These are phyloP conservation scores for Pythium grandisporangium DNA, from an alignment of 352 stramenopile genomes.

Conservation along the genomic window DNA sequence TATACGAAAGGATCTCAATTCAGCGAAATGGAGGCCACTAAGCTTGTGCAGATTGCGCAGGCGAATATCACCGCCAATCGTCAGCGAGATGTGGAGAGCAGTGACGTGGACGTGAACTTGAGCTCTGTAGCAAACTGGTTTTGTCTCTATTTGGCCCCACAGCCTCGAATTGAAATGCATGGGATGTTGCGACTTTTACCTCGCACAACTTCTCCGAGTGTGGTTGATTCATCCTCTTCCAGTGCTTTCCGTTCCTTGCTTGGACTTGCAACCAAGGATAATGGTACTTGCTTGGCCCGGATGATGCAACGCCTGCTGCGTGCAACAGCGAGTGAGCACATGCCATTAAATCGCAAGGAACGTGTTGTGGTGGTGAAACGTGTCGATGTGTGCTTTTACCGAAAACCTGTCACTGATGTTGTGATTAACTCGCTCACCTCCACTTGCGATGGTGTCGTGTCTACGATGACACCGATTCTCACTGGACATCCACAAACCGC, in stretches of 20 bases:
- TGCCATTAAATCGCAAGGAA: constrained; percentile 32
- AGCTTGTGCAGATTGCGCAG: constrained; percentile 21
- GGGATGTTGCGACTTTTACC: constrained; percentile 21
- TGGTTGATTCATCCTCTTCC: too few relatives aligned
- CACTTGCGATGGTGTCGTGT: constrained; percentile 5
- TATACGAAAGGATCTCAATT: constrained; percentile 25
- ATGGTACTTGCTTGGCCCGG: not conserved
- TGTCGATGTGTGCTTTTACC: constrained; percentile 17
- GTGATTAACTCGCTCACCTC: constrained; percentile 9
- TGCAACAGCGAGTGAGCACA: constrained; percentile 15
- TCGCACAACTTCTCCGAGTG: not conserved
- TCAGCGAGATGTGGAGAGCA: constrained; percentile 18
- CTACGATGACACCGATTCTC: constrained; percentile 1
- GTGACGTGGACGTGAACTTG: too few relatives aligned
- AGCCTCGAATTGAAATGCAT: constrained; percentile 28
- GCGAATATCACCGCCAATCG: not conserved
- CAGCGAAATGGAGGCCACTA: constrained; percentile 16
- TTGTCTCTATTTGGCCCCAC: constrained; percentile 32
- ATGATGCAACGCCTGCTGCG: constrained; percentile 35
- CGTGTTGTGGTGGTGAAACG: constrained; percentile 24
- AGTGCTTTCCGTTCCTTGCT: constrained; percentile 24
- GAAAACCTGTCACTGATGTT: constrained; percentile 9
- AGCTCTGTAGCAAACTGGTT: too few relatives aligned
- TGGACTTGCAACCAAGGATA: not conserved
- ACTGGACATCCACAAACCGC: too few relatives aligned